Base-by-base conservation (phyloP, 1,139 yeast species). In the Saccharomyces hybrid region DNA sequence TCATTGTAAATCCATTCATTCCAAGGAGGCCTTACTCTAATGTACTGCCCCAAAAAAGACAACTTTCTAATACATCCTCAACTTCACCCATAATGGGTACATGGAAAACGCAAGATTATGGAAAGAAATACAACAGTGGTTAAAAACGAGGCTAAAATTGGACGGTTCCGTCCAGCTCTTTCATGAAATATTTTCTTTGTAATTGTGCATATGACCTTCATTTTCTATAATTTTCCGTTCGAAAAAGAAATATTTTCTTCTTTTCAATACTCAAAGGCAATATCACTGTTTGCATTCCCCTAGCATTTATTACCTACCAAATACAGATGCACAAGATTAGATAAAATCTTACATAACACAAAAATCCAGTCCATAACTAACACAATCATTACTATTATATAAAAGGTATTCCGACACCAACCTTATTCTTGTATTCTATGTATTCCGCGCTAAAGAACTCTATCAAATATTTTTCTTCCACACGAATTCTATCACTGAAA, bases 361-460 rank as follows among this genome's bases (percentile, higher is more conserved):
- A 16, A 38, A 5, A 5, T 20, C 11, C 44, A 6, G 6, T 38
- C 16, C 11, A 9, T 32, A 44, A 42, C 29, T 20, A 8, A 25
- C 14, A 7, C 13, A 5, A 14, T 20, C 14, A 14, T 47, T 16
- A 29, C 59, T 61, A 76, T 20, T 58, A 50, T 38, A 84, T 75
- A 59, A 84, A 83, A 0, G 96, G 96, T 42, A 90, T 84, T 51
- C 83, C 77, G 0, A 83, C 79, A 2, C 77, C 72, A 0, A 84
- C 82, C 1, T 58, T 60, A n/a, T 64, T 56, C 57, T 72, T 76
- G 68, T 89, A 93, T 0, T 68, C 62, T 0, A 62, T 57, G 66
- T 93, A 93, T 5, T 80, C 79, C 0, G 76, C 69, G 1, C 89
- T 90, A 69, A 91, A 93, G 64, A 93, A 91, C 38, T 71, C 63